A percentile compares a stretch with the other conserved stretches of the same genome.
phyloP scores from a whole-genome alignment of 306 rosid genomes.

The Psophocarpus tetragonolobus region DNA sequence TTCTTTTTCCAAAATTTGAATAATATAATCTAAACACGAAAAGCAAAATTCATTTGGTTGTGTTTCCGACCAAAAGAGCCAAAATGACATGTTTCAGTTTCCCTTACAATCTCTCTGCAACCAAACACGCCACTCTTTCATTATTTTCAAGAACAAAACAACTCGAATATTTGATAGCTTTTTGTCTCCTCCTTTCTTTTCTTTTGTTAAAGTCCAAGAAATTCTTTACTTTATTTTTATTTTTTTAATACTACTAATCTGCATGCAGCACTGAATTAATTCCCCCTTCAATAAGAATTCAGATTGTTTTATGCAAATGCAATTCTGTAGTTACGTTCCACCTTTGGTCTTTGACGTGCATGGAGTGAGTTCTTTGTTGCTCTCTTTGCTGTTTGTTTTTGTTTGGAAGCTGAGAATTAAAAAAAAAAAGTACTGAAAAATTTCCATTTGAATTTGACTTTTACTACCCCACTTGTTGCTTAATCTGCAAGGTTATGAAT shows the following conservation, averaged over 20 bases:
- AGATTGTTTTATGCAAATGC: constrained; percentile 48
- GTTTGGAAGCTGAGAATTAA: constrained; percentile 9
- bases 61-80: neutral
- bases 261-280: constrained; percentile 26
- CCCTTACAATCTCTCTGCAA: neutral
- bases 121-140: constrained; percentile 22
- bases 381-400: constrained; percentile 6
- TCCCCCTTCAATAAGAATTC: constrained; percentile 27
- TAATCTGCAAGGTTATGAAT: constrained; percentile 14
- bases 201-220: constrained; percentile 24
- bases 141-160: constrained; percentile 33
- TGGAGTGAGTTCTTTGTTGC: constrained; percentile 61
- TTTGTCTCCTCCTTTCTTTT: neutral
- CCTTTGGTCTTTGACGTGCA: constrained; percentile 51
- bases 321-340: constrained; percentile 40
- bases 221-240: constrained; percentile 2
- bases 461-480: neutral
- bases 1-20: neutral
- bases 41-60: neutral
- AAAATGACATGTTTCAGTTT: constrained; percentile 6
- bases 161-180: constrained; percentile 29
- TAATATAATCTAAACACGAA: neutral
- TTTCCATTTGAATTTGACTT: constrained; percentile 18
- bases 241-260: neutral
- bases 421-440: neutral